A percentile compares a stretch with the other conserved stretches of the same genome.
Evolutionary conservation across 371 early-diverging fungal species (phyloP).

Genomic region (Mucor saturninus): DNA sequence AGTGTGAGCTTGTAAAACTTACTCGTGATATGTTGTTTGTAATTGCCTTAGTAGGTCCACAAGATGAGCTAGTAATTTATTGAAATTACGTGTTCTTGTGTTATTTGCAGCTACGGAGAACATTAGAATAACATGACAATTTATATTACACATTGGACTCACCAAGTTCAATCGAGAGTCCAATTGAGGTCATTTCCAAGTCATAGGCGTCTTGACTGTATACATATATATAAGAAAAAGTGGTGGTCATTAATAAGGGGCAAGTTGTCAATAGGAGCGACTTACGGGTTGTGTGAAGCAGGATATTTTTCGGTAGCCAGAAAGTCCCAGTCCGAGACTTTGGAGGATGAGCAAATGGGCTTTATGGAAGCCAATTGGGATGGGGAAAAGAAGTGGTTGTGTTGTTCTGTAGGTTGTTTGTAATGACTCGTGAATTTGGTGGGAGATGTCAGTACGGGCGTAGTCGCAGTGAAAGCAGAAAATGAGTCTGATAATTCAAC

Average conservation of each 20-base stretch:
- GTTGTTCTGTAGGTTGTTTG: constrained; percentile 21
- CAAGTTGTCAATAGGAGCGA: neutral
- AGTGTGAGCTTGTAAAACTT: constrained; percentile 19
- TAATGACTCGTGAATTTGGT: neutral
- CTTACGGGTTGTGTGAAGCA: constrained; percentile 51
- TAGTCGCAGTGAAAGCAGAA: constrained; percentile 14
- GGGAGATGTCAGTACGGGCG: neutral
- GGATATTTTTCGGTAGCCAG: constrained; percentile 56
- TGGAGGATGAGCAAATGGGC: constrained; percentile 45
- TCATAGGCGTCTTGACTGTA: constrained; percentile 75
- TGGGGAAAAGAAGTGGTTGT: constrained; percentile 39
- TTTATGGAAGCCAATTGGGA: constrained; percentile 50
- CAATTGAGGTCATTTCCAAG: constrained; percentile 71
- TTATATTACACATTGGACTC: constrained; percentile 14
- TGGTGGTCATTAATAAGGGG: neutral
- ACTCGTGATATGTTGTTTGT: constrained; percentile 52
- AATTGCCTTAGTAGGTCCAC: constrained; percentile 62
- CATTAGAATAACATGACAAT: neutral
- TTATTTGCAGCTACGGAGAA: constrained; percentile 65
- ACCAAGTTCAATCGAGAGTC: constrained; percentile 70
- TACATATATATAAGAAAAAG: neutral
- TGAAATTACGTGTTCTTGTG: constrained; percentile 68
- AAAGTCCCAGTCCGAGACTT: constrained; percentile 39
- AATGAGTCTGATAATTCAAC: constrained; percentile 40
- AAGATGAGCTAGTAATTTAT: constrained; percentile 62